These are phyloP conservation scores for Ogataea allantospora DNA, from an alignment of 805 yeast genomes.

Conservation along the genomic window DNA sequence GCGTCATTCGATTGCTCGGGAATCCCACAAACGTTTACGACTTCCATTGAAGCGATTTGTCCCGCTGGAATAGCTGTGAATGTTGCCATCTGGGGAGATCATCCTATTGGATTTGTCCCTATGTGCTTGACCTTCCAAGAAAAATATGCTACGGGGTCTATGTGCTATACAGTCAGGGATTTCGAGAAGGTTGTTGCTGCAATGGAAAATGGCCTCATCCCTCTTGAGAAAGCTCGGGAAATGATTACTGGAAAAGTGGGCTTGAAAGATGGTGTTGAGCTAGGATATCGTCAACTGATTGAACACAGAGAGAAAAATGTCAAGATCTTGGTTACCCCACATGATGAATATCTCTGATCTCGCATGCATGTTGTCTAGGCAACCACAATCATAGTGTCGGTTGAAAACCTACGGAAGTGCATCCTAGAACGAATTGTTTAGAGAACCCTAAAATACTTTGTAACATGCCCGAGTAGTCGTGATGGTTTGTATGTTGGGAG, in stretches of 20 bases:
- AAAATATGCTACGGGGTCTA: constrained; percentile 43
- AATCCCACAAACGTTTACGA: constrained; percentile 43
- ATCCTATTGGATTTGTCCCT: constrained; percentile 42
- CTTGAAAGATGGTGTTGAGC: constrained; percentile 39
- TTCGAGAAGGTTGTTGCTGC: constrained; percentile 44
- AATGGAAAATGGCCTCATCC: constrained; percentile 37
- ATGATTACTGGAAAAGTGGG: constrained; percentile 41
- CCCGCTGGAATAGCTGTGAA: constrained; percentile 45
- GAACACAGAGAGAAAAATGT: constrained; percentile 44
- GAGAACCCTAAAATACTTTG: no score
- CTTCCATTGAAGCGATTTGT: constrained; percentile 39
- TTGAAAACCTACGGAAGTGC: no score
- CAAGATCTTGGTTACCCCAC: constrained; percentile 43
- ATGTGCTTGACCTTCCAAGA: constrained; percentile 46
- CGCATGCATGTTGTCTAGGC: no score
- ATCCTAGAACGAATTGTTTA: no score
- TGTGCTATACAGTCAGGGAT: constrained; percentile 44
- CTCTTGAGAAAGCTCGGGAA: constrained; percentile 33
- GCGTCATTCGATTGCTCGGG: constrained; percentile 56
- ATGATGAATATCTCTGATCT: constrained; percentile 7
- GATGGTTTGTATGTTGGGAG: no score
- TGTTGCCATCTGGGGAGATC: constrained; percentile 51
- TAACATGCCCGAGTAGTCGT: no score
- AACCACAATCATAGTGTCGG: no score
- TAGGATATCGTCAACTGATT: constrained; percentile 43